Evolutionary conservation across 805 yeast genomes (phyloP).

Genomic region (Middelhovenomyces tepae): DNA sequence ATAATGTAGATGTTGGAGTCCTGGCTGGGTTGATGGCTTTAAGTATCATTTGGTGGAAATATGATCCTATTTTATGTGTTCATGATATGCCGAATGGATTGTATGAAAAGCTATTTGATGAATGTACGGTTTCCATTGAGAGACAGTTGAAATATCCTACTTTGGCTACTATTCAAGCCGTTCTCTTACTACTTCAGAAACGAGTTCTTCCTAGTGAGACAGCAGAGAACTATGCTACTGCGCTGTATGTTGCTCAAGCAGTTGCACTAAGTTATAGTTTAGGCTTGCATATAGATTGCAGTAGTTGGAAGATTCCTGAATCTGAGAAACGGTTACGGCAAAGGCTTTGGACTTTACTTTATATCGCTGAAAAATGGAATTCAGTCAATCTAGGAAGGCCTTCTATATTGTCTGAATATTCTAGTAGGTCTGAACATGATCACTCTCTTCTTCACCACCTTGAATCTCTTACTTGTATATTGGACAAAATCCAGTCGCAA

Average conservation of each 20-base stretch:
- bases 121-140: slow-evolving; percentile 22
- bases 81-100: slow-evolving; percentile 23
- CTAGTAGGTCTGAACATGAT: slow-evolving; percentile 16
- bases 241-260: slow-evolving; percentile 22
- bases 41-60: slow-evolving; percentile 29
- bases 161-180: slow-evolving; percentile 25
- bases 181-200: slow-evolving; percentile 24
- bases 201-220: slow-evolving; percentile 25
- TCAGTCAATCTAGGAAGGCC: slow-evolving; percentile 29
- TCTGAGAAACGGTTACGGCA: slow-evolving; percentile 25
- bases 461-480: slow-evolving; percentile 20
- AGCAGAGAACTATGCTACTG: slow-evolving; percentile 21
- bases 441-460: slow-evolving; percentile 23
- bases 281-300: slow-evolving; percentile 29
- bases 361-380: slow-evolving; percentile 30
- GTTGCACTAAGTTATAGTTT: slow-evolving; percentile 24
- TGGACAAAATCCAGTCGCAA: slow-evolving; percentile 20
- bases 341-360: slow-evolving; percentile 29
- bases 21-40: slow-evolving; percentile 27
- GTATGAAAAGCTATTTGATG: slow-evolving; percentile 20
- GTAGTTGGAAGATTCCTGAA: slow-evolving; percentile 27
- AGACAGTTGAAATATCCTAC: slow-evolving; percentile 25
- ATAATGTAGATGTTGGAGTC: slow-evolving; percentile 24
- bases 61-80: slow-evolving; percentile 25
- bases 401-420: slow-evolving; percentile 16